These are phyloP conservation scores for Leccinum aurantiacum DNA, from an alignment of 768 basidiomycete species.

Conservation along the genomic window DNA sequence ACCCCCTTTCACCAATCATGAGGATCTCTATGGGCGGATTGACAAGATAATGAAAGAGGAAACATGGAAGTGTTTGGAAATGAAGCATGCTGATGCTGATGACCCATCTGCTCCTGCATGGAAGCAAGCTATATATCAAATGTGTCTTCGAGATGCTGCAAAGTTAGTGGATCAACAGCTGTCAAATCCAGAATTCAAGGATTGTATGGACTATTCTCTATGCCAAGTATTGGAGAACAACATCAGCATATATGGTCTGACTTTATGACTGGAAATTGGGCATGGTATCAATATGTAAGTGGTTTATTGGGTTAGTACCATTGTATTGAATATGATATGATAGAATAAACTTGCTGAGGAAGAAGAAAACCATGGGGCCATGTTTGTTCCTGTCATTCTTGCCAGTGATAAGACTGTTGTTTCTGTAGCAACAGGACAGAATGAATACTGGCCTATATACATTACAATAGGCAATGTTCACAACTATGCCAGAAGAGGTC, in stretches of 20 bases:
- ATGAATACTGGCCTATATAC: neutral
- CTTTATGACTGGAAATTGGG: neutral
- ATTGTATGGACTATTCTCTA: neutral
- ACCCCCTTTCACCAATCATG: no score
- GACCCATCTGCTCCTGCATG: neutral
- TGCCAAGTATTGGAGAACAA: neutral
- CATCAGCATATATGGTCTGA: neutral
- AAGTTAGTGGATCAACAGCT: neutral
- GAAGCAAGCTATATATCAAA: neutral
- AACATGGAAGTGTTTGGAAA: no score
- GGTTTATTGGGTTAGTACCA: neutral
- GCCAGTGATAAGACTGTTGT: neutral
- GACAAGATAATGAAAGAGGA: no score
- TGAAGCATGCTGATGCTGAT: no score
- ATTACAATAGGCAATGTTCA: neutral
- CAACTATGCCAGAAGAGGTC: neutral
- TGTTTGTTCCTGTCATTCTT: neutral
- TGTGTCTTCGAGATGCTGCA: neutral
- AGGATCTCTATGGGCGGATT: no score
- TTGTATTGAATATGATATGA: neutral
- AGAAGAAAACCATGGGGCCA: neutral
- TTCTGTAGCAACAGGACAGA: neutral
- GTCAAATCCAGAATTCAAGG: neutral
- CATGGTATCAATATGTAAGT: neutral
- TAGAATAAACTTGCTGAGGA: neutral